These are phyloP conservation scores for Beauveria pseudobassiana DNA, from an alignment of 2,329 filamentous ascomycete species.

Conservation along the genomic window DNA sequence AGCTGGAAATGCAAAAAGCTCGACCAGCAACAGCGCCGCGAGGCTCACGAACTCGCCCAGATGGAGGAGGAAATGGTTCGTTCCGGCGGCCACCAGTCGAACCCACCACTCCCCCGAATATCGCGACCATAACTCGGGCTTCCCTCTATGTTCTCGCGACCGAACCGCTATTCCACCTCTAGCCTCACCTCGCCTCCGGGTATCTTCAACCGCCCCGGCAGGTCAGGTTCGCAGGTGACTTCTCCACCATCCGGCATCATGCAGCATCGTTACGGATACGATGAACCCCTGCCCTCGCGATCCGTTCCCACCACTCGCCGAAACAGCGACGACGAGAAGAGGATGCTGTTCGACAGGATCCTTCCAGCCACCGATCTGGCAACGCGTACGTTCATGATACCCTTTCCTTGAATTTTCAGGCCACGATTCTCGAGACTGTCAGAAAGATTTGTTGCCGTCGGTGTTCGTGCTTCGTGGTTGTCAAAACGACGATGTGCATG, in stretches of 20 bases:
- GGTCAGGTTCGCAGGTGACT: constrained; percentile 71
- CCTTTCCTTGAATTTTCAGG: background rate
- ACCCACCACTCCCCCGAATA: constrained; percentile 96
- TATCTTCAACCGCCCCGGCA: constrained; percentile 62
- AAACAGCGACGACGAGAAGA: constrained; percentile 90
- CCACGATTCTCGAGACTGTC: background rate
- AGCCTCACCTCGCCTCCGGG: constrained; percentile 78
- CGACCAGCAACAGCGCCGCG: constrained; percentile 74
- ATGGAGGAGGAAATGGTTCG: constrained; percentile 71
- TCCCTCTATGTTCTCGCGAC: constrained; percentile 73
- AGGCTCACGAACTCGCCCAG: constrained; percentile 76
- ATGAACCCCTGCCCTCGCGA: constrained; percentile 53
- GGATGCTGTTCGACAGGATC: constrained; percentile 59
- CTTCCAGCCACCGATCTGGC: constrained; percentile 64
- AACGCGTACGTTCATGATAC: constrained; percentile 61
- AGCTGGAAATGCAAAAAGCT: constrained; percentile 85
- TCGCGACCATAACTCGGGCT: constrained; percentile 61
- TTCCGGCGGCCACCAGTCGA: constrained; percentile 73
- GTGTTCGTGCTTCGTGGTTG: background rate
- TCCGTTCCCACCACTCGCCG: constrained; percentile 81
- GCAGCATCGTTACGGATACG: constrained; percentile 49
- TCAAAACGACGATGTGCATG: background rate
- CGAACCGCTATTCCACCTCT: constrained; percentile 82
- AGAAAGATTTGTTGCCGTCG: background rate
- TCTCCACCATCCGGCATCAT: constrained; percentile 64